Conservation (phyloP, 352 stramenopile species). For the Phytophthora parvispora region DNA sequence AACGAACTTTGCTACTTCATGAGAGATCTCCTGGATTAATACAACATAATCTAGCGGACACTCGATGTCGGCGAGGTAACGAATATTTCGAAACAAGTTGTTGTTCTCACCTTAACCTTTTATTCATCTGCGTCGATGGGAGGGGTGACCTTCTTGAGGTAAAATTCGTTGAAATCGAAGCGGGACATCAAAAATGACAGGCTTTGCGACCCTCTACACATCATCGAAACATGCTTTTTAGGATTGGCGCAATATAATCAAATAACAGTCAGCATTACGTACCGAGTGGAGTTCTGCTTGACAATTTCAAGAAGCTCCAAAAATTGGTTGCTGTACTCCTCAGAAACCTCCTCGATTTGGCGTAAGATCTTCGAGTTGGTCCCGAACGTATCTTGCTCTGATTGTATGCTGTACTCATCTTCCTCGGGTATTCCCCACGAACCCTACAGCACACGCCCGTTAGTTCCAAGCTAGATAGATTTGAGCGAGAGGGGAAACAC, state of each 20-base stretch:
- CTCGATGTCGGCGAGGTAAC: neutral
- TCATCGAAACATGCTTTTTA: neutral
- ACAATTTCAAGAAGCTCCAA: conserved; percentile 79
- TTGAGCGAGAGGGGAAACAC: neutral
- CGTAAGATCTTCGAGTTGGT: conserved; percentile 57
- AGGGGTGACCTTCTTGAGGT: conserved; percentile 66
- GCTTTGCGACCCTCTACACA: conserved; percentile 71
- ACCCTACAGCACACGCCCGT: conserved; percentile 35
- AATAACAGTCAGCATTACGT: conserved; percentile 18
- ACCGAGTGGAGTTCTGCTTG: conserved; percentile 63
- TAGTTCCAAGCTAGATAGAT: neutral
- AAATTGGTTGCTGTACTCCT: conserved; percentile 77
- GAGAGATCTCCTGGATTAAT: conserved; percentile 67
- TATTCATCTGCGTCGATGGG: conserved; percentile 59
- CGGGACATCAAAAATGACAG: conserved; percentile 89
- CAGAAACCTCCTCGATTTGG: conserved; percentile 74
- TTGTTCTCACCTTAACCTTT: conserved; percentile 23
- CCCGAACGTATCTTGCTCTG: conserved; percentile 49
- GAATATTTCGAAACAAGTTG: neutral
- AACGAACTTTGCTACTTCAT: conserved; percentile 82
- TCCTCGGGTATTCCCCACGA: conserved; percentile 70
- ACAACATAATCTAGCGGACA: neutral
- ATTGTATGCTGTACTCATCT: conserved; percentile 54
- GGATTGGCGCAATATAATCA: neutral
- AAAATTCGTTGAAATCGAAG: conserved; percentile 95